phyloP scores from a whole-genome alignment of 2,329 filamentous ascomycete species.

The Colletotrichum tofieldiae region DNA sequence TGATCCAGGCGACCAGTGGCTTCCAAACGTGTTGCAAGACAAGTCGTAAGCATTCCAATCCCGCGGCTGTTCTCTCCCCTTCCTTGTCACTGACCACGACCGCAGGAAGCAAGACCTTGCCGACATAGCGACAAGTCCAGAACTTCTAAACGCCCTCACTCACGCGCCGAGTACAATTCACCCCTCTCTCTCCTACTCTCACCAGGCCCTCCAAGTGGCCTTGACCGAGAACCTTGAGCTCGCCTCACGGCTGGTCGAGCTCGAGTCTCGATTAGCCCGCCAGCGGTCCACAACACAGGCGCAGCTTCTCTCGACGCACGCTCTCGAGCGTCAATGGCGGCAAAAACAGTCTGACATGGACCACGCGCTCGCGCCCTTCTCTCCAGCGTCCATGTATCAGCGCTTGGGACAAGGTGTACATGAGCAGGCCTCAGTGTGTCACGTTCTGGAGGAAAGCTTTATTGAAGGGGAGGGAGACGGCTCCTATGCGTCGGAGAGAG shows the following conservation, averaged over 20 bases:
- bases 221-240: conserved; percentile 81
- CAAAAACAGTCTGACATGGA: conserved; percentile 93
- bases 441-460: conserved; percentile 93
- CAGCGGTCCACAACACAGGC: conserved; percentile 83
- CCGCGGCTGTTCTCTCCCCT: conserved; percentile 22
- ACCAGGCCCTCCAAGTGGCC: conserved; percentile 74
- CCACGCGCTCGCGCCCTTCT: conserved; percentile 85
- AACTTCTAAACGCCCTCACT: conserved; percentile 82
- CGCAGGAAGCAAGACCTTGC: conserved; percentile 84
- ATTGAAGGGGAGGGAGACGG: conserved; percentile 71
- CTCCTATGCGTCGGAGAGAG: conserved; percentile 78
- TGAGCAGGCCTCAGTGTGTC: conserved; percentile 87
- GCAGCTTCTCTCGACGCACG: conserved; percentile 85
- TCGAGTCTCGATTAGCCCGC: conserved; percentile 71
- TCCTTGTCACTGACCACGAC: conserved; percentile 12
- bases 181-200: conserved; percentile 78
- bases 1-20: conserved; percentile 81
- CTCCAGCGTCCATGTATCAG: conserved; percentile 89
- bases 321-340: conserved; percentile 92
- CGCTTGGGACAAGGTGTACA: conserved; percentile 81
- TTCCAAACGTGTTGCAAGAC: conserved; percentile 82
- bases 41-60: conserved; percentile 76
- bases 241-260: conserved; percentile 73
- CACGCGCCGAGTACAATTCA: conserved; percentile 78
- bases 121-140: conserved; percentile 74